Evolutionary conservation across 2,329 filamentous ascomycete genomes (phyloP), one percentile per base, ranked within the genome.

Genomic region (Clarireedia hainanense): DNA sequence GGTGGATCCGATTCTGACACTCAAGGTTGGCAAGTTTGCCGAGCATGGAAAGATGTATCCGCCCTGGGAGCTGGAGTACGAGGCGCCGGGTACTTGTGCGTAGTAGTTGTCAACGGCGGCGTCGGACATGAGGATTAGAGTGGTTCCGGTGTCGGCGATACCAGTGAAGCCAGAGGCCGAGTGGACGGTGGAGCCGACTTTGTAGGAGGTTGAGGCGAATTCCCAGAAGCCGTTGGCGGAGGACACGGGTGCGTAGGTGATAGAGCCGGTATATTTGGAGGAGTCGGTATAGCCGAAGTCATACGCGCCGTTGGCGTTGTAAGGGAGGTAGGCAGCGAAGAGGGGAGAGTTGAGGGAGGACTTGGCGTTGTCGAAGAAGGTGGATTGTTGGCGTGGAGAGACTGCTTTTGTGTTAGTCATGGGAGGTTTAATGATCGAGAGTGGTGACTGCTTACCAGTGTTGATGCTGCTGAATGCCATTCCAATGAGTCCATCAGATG

Each of bases 401-500:
- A 69, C 67, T 47, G 15, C 43, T 45, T 50, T 26, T 12, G 20
- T 4, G 12, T 57, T 24, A 14, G 27, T 12, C n/a, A 15, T 51
- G 15, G 1, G 15, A 10, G 15, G 2, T 37, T 34, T 24, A 12
- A 4, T 50, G 20, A 40, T 42, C 34, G 23, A 6, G 12, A 17
- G 26, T 23, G 17, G 1, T 46, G 14, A 23, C 24, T 15, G 39
- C 52, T 30, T 60, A 62, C 59, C 61, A 40, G 67, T 69, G 52
- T 69, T 69, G 55, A 69, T 65, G 43, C 37, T 64, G 58, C 55
- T 63, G 58, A 69, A 69, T 2, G 77, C 80, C 46, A 86, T 74
- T 26, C 84, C 84, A 27, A 86, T 73, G n/a, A 87, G 75, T 30
- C 84, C 84, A 64, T 85, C 82, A 17, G 61, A 36, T 36, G 58